Evolutionary conservation across 805 yeast genomes (phyloP), one percentile per base, ranked within the genome.

Genomic region (Spathaspora girioi): DNA sequence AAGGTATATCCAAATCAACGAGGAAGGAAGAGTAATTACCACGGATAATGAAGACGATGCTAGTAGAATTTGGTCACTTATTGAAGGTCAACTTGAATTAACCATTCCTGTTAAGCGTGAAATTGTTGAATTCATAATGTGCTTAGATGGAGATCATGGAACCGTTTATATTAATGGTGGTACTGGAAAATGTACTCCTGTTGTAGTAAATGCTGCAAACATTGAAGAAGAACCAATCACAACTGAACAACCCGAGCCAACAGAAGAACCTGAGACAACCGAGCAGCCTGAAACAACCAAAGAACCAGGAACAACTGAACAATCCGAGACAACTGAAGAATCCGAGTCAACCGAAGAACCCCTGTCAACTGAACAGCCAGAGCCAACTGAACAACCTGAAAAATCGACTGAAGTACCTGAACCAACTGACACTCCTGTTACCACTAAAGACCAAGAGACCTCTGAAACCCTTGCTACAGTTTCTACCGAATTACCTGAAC

Each of bases 391-490:
- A 15, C 5, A 15, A 29, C 14, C 20, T 47, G 53, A 23, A n/a
- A 29, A n/a, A 38, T 12, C n/a, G 4, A 11, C 7, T 20, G 47
- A n/a, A 43, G 7, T 15, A 31, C 46, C n/a, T 17, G 11, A 17
- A 23, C 4, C 26, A 5, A 46, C 52, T 8, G 53, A 53, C 55
- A 50, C 57, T 38, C 52, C 55, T 20, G 40, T 31, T 29, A 29
- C 47, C 19, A 31, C 42, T 40, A 40, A 35, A 5, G 46, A 42
- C 7, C 31, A 50, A 11, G 19, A 47, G 27, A 54, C 61, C 11
- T 51, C 55, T 18, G 59, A 64, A 55, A 11, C 45, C 32, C 2
- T n/a, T 20, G 23, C 26, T 42, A 32, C 46, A 43, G 46, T 17
- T 23, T 6, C 26, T 23, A 23, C 26, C 3, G 26, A 23, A 23